Conservation (phyloP, 2,329 filamentous ascomycete genomes). For the Blastomyces silverae region DNA sequence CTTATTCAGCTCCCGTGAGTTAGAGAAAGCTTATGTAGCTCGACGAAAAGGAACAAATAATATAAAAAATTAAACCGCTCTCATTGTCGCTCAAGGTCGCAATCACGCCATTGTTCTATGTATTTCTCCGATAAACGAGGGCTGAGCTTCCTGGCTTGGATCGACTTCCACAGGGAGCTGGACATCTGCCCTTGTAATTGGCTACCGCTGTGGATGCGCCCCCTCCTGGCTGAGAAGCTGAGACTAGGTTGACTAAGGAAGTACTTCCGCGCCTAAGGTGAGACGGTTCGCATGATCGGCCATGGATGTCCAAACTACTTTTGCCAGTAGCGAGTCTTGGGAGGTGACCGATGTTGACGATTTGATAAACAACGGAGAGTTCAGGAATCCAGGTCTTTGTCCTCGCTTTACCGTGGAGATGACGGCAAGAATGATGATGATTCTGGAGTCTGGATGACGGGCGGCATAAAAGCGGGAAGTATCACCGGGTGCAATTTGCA, state of each 20-base stretch:
- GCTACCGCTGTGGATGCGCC: background rate
- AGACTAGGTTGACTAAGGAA: constrained; percentile 5
- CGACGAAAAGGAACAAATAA: background rate
- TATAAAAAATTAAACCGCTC: background rate
- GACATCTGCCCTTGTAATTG: background rate
- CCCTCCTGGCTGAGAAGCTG: background rate
- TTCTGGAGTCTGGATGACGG: background rate
- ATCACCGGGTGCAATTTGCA: background rate
- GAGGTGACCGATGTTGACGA: background rate
- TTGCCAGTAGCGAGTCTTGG: background rate
- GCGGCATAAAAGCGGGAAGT: background rate
- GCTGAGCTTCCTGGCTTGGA: background rate
- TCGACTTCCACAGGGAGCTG: background rate
- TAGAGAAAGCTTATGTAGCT: background rate
- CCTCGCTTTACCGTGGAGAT: background rate
- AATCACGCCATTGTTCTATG: background rate
- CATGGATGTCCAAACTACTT: background rate
- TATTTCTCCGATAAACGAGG: constrained; percentile 11
- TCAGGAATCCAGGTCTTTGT: background rate
- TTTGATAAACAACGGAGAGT: background rate
- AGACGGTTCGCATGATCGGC: constrained; percentile 4
- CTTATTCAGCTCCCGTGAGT: background rate
- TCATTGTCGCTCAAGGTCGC: background rate
- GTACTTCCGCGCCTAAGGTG: constrained; percentile 1
- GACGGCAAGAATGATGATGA: too few species aligned